These are phyloP conservation scores for Hirschioporus abietinus DNA, from an alignment of 768 basidiomycete species.

Conservation along the genomic window DNA sequence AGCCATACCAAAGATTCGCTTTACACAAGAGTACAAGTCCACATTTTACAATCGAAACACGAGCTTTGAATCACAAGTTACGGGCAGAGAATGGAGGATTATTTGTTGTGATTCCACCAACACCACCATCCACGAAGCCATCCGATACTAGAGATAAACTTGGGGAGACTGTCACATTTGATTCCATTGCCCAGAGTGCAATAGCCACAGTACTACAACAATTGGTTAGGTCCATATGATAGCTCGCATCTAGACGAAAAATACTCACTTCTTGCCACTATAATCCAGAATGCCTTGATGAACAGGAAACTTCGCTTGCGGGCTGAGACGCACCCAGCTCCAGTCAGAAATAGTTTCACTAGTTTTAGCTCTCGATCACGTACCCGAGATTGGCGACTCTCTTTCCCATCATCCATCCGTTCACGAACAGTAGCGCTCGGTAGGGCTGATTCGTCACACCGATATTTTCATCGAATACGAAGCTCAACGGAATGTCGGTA, in stretches of 20 bases:
- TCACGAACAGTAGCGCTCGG: slow-evolving; percentile 69
- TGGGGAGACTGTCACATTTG: slow-evolving; percentile 40
- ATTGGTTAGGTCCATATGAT: slow-evolving; percentile 3
- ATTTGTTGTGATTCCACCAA: slow-evolving; percentile 48
- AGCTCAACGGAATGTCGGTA: slow-evolving; percentile 64
- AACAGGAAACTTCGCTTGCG: slow-evolving; percentile 78
- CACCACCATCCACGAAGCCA: slow-evolving; percentile 57
- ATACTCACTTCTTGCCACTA: slow-evolving; percentile 58
- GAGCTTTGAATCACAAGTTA: background rate
- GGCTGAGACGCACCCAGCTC: slow-evolving; percentile 33
- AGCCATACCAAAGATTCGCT: background rate
- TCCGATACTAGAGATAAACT: slow-evolving; percentile 51
- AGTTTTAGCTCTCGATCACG: slow-evolving; percentile 13
- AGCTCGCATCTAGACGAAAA: background rate
- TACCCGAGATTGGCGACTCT: slow-evolving; percentile 66
- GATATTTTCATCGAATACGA: slow-evolving; percentile 47
- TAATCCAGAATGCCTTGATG: slow-evolving; percentile 78
- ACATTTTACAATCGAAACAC: background rate
- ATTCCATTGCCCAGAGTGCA: slow-evolving; percentile 64
- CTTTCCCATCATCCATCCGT: slow-evolving; percentile 91
- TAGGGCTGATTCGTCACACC: slow-evolving; percentile 44
- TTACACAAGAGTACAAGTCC: background rate
- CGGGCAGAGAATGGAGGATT: slow-evolving; percentile 36
- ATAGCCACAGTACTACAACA: slow-evolving; percentile 48
- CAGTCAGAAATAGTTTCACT: slow-evolving; percentile 1